These are phyloP conservation scores for Nitzschia sp. DNA, from an alignment of 108 stramenopile genomes.

Conservation along the genomic window DNA sequence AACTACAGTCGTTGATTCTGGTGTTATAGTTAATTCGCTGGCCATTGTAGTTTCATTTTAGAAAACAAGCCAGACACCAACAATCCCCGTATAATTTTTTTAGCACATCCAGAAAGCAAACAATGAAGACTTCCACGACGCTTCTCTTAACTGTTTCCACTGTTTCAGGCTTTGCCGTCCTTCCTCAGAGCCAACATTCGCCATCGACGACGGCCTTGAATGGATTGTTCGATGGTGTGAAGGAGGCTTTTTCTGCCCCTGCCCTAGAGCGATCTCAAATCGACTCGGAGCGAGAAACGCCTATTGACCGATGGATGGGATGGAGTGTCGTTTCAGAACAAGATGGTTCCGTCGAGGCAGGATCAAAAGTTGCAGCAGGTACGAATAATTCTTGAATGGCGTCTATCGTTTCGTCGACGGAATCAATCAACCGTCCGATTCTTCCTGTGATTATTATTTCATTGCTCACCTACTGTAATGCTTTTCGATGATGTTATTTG, in stretches of 20 bases:
- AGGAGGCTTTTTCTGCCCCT: constrained; percentile 78
- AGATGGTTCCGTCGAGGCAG: constrained; percentile 20
- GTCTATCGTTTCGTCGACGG: not conserved
- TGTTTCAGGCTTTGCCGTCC: constrained; percentile 35
- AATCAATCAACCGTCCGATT: not conserved
- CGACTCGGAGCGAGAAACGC: constrained; percentile 80
- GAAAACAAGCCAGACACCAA: too few relatives aligned
- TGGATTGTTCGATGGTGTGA: constrained; percentile 85
- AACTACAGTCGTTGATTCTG: too few relatives aligned
- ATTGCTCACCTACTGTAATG: not conserved
- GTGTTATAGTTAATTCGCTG: too few relatives aligned
- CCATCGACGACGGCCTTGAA: constrained; percentile 36
- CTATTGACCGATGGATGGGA: constrained; percentile 93
- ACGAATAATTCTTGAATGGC: not conserved
- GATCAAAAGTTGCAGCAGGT: constrained; percentile 35
- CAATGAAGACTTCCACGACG: constrained; percentile 42
- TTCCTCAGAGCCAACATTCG: constrained; percentile 1
- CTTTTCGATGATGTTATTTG: constrained; percentile 6
- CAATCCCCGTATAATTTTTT: too few relatives aligned
- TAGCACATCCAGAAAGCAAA: too few relatives aligned
- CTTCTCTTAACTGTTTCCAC: constrained; percentile 35
- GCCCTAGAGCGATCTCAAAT: constrained; percentile 41
- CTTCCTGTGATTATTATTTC: too few relatives aligned
- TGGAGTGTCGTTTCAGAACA: constrained; percentile 73
- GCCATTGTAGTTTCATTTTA: too few relatives aligned